These are phyloP conservation scores for Skeletonema potamos DNA, from an alignment of 108 stramenopile species.

Conservation along the genomic window DNA sequence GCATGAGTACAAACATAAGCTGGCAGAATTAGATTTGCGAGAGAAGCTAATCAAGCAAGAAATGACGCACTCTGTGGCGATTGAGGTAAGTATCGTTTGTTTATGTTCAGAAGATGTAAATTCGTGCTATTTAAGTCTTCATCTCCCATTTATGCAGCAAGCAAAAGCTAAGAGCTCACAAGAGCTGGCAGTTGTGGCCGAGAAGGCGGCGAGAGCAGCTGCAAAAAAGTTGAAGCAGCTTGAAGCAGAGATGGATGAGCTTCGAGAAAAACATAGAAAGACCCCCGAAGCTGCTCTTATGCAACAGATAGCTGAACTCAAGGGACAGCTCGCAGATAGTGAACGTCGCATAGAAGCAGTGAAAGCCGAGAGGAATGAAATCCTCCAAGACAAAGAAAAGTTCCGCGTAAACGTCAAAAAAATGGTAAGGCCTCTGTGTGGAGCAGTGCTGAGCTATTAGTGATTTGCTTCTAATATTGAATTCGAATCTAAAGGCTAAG, in stretches of 20 bases:
- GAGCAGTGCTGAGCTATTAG: neutral
- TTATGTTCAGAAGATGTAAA: neutral
- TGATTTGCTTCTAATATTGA: neutral
- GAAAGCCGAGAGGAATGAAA: conserved; percentile 32
- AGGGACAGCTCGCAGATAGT: conserved; percentile 44
- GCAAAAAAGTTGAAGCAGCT: conserved; percentile 32
- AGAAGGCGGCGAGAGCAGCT: conserved; percentile 27
- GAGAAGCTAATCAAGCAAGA: conserved; percentile 48
- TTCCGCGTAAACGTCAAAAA: conserved; percentile 47
- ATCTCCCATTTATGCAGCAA: conserved; percentile 12
- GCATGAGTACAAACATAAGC: conserved; percentile 34
- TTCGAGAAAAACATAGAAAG: conserved; percentile 35
- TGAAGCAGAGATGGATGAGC: conserved; percentile 40
- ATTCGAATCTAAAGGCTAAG: conserved; percentile 20
- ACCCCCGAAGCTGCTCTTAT: conserved; percentile 41
- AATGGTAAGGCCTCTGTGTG: conserved; percentile 19
- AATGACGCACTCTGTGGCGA: conserved; percentile 29
- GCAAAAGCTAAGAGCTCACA: conserved; percentile 39
- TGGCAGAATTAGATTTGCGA: conserved; percentile 47
- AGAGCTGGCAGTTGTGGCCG: conserved; percentile 38
- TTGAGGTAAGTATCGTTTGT: conserved; percentile 34
- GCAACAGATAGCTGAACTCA: conserved; percentile 44
- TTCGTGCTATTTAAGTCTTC: neutral
- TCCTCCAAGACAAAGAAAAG: conserved; percentile 43
- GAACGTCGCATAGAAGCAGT: conserved; percentile 40